Conservation (phyloP, 2,329 filamentous ascomycete genomes). For the Trichoderma afroharzianum region DNA sequence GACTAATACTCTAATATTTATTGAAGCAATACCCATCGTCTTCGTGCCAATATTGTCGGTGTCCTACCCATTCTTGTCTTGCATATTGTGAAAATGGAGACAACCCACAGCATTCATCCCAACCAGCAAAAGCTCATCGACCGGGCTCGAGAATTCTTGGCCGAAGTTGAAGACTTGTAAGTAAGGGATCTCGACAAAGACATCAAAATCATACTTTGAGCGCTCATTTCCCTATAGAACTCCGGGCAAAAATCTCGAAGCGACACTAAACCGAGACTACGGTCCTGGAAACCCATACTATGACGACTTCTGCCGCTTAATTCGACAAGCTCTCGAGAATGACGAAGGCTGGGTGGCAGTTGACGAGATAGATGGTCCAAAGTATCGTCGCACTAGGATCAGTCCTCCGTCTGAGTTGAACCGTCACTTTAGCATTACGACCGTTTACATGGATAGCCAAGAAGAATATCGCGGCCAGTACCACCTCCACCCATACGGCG, state of each 20-base stretch:
- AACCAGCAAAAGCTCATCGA: neutral
- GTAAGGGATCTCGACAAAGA: neutral
- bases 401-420: conserved; percentile 43
- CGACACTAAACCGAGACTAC: conserved; percentile 40
- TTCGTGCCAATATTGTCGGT: neutral
- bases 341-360: conserved; percentile 44
- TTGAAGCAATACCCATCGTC: neutral
- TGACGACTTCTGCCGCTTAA: conserved; percentile 38
- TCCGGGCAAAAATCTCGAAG: conserved; percentile 44
- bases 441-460: conserved; percentile 53
- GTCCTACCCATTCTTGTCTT: too few relatives aligned
- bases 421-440: conserved; percentile 53
- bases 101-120: neutral
- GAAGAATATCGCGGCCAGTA: conserved; percentile 51
- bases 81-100: neutral
- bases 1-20: neutral
- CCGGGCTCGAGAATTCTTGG: neutral
- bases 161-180: conserved; percentile 1
- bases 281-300: conserved; percentile 42
- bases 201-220: neutral
- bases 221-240: conserved; percentile 31
- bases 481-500: conserved; percentile 51
- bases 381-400: conserved; percentile 47
- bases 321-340: conserved; percentile 34
- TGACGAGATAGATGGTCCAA: conserved; percentile 40